A percentile compares a stretch with the other conserved stretches of the same genome.
Evolutionary conservation across 1,284 basidiomycete genomes (phyloP).

Genomic region (Pseudozyma pruni): DNA sequence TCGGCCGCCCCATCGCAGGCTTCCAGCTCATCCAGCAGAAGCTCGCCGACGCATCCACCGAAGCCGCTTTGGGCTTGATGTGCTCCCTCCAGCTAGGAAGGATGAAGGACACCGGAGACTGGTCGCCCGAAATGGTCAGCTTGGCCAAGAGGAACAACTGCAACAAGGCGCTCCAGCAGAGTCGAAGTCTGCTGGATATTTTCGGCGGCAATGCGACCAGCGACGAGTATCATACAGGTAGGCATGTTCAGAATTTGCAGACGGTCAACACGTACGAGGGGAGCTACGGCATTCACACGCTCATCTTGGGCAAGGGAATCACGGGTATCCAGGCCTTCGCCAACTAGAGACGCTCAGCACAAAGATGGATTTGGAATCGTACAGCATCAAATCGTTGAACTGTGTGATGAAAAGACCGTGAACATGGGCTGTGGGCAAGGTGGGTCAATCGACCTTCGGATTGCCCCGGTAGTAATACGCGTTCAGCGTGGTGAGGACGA

Average conservation of each 20-base stretch:
- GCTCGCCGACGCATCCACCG: slow-evolving; percentile 89
- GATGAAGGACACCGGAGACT: slow-evolving; percentile 82
- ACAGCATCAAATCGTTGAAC: too few relatives aligned
- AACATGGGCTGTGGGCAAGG: not conserved
- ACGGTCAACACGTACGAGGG: slow-evolving; percentile 65
- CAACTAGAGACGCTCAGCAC: slow-evolving; percentile 22
- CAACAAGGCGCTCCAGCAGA: slow-evolving; percentile 76
- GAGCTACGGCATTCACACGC: slow-evolving; percentile 67
- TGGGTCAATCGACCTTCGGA: slow-evolving; percentile 26
- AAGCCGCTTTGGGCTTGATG: slow-evolving; percentile 82
- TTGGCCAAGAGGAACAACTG: slow-evolving; percentile 96
- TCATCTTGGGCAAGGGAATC: slow-evolving; percentile 90
- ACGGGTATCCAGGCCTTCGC: slow-evolving; percentile 84
- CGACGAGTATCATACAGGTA: slow-evolving; percentile 55
- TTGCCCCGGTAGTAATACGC: slow-evolving; percentile 31
- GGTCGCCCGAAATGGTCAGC: slow-evolving; percentile 86
- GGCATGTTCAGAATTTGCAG: slow-evolving; percentile 60
- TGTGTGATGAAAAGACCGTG: not conserved
- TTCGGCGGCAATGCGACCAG: slow-evolving; percentile 68
- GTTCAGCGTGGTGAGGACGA: slow-evolving; percentile 28
- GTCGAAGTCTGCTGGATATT: slow-evolving; percentile 74
- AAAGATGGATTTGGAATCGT: not conserved
- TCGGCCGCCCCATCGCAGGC: slow-evolving; percentile 85
- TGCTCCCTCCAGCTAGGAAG: slow-evolving; percentile 80
- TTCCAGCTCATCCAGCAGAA: slow-evolving; percentile 96